Conservation (phyloP, 2,329 filamentous ascomycete genomes). For the Pseudogymnoascus verrucosus region DNA sequence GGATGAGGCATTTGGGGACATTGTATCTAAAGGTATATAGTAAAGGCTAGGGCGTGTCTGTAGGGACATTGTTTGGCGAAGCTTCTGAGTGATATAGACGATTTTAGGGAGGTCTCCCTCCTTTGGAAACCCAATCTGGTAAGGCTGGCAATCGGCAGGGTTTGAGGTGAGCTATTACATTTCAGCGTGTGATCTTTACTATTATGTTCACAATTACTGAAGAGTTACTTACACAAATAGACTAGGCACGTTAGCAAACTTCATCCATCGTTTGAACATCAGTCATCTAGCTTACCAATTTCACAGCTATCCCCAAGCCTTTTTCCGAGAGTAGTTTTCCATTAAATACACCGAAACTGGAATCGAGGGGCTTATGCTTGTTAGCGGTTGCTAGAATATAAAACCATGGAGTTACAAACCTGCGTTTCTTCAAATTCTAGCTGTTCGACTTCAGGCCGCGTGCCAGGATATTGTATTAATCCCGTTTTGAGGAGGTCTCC, state of each 20-base stretch:
- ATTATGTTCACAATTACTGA: background rate
- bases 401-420: background rate
- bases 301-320: constrained; percentile 45
- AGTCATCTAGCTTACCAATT: constrained; percentile 39
- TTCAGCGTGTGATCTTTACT: background rate
- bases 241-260: background rate
- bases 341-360: constrained; percentile 33
- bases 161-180: constrained; percentile 41
- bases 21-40: constrained; percentile 21
- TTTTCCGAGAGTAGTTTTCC: constrained; percentile 44
- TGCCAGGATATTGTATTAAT: constrained; percentile 13
- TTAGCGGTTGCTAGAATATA: background rate
- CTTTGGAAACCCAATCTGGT: constrained; percentile 36
- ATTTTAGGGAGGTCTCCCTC: constrained; percentile 40
- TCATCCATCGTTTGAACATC: background rate
- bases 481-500: constrained; percentile 40
- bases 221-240: background rate
- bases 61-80: constrained; percentile 35
- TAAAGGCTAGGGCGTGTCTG: constrained; percentile 26
- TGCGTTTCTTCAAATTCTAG: background rate
- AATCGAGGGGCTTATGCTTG: constrained; percentile 20
- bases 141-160: constrained; percentile 39
- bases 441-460: background rate
- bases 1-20: constrained; percentile 26
- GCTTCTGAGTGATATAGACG: constrained; percentile 39